phyloP scores from a whole-genome alignment of 164 flowering plant species.

The Macadamia tetraphylla region DNA sequence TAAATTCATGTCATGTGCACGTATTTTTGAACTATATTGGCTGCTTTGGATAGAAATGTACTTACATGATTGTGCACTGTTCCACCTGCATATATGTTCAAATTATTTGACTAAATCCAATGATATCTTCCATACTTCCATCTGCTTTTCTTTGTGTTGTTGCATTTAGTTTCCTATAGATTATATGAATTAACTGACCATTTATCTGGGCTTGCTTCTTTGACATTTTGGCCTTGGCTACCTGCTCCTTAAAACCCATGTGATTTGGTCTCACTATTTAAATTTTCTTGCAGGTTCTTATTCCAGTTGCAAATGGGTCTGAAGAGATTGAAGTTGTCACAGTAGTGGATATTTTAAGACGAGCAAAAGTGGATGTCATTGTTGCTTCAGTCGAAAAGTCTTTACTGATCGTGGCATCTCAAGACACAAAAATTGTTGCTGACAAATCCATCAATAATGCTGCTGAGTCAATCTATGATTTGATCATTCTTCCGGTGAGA shows the following conservation, averaged over 20 bases:
- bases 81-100: too few species aligned
- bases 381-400: constrained; percentile 86
- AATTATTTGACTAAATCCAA: too few species aligned
- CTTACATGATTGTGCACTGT: too few species aligned
- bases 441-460: constrained; percentile 64
- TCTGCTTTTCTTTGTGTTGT: too few species aligned
- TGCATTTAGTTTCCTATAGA: too few species aligned
- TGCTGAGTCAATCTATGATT: constrained; percentile 60
- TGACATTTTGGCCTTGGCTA: neutral
- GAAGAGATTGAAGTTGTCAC: constrained; percentile 82
- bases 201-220: too few species aligned
- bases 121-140: too few species aligned
- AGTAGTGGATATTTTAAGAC: constrained; percentile 64
- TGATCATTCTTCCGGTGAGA: constrained; percentile 91
- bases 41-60: too few species aligned
- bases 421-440: constrained; percentile 64
- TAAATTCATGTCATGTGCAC: too few species aligned
- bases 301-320: constrained; percentile 89
- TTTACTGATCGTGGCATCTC: constrained; percentile 50
- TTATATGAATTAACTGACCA: too few species aligned
- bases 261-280: too few species aligned
- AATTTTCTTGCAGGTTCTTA: constrained; percentile 50
- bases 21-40: too few species aligned
- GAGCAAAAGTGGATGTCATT: constrained; percentile 73
- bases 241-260: neutral